Evolutionary conservation across 176 grass and related monocot genomes (phyloP).

Genomic region (Hordeum vulgare): DNA sequence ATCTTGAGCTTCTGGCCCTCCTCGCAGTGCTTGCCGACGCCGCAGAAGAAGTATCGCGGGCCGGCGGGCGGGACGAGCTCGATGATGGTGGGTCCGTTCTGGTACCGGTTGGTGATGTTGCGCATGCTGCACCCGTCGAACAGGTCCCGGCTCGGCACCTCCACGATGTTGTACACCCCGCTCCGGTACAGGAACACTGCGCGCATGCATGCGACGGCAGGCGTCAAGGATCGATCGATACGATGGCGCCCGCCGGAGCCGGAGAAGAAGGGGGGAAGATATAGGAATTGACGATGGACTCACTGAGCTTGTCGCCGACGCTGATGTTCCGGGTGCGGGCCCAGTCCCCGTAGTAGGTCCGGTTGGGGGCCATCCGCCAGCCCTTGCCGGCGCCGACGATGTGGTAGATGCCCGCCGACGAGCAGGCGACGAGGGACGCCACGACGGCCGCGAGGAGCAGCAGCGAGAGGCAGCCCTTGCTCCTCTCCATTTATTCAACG

Average conservation of each 20-base stretch:
- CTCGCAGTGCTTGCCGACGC: constrained; percentile 86
- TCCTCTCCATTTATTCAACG: constrained; percentile 13
- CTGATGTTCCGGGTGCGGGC: constrained; percentile 39
- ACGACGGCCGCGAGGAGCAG: constrained; percentile 34
- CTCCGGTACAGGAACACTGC: constrained; percentile 79
- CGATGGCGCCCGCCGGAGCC: not conserved
- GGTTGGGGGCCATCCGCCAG: constrained; percentile 63
- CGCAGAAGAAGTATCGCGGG: constrained; percentile 61
- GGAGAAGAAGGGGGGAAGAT: not conserved
- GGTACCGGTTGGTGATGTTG: constrained; percentile 57
- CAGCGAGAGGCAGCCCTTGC: not conserved
- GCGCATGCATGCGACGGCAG: not conserved
- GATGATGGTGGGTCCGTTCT: constrained; percentile 53
- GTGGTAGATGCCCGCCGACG: constrained; percentile 57
- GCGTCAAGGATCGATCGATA: not conserved
- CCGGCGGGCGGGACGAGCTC: constrained; percentile 55
- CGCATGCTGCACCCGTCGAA: constrained; percentile 47
- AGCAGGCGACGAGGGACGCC: constrained; percentile 39
- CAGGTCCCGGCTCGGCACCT: constrained; percentile 51
- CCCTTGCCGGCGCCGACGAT: constrained; percentile 85
- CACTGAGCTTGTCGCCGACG: constrained; percentile 70
- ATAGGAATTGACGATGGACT: not conserved
- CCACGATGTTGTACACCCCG: constrained; percentile 71
- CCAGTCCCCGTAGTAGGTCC: constrained; percentile 80
- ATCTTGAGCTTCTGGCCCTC: constrained; percentile 59